phyloP scores from a whole-genome alignment of 306 rosid genomes.

The Medicago truncatula region MtrunA17r5.0-ANR NC_053044.1:58540001-58540500 shows the following conservation, averaged over 20 bases:
- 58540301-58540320: neutral
- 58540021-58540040: no score
- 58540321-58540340: conserved; percentile 46
- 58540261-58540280: no score
- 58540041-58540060: neutral
- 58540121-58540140: neutral
- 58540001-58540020: no score
- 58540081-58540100: neutral
- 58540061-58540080: neutral
- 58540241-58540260: no score
- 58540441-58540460: conserved; percentile 68
- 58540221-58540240: neutral
- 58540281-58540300: no score
- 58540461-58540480: conserved; percentile 68
- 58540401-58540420: conserved; percentile 52
- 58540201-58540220: conserved; percentile 33
- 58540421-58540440: conserved; percentile 59
- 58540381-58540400: conserved; percentile 53
- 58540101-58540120: neutral
- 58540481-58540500: conserved; percentile 62
- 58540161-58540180: neutral
- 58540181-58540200: neutral
- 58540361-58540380: conserved; percentile 60
- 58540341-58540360: conserved; percentile 55
- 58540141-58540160: neutral